A percentile compares a stretch with the other conserved stretches of the same genome.
phyloP scores from a whole-genome alignment of 2,329 filamentous ascomycete genomes.

The Trichoderma brevicompactum region DNA sequence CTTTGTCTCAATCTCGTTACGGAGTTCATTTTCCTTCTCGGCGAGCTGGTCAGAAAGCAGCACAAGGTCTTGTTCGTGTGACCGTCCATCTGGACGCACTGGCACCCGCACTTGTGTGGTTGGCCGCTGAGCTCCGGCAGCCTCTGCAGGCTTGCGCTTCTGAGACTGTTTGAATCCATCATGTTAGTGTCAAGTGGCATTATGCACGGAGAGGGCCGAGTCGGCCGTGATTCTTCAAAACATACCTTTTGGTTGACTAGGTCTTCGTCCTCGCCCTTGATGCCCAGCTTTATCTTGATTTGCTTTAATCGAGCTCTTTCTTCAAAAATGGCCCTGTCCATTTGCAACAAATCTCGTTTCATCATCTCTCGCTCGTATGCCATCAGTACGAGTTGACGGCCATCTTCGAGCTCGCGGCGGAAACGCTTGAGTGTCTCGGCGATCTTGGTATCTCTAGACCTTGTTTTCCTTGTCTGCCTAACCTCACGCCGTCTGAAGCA shows the following conservation, averaged over 20 bases:
- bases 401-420: constrained; percentile 87
- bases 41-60: constrained; percentile 75
- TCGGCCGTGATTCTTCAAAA: background rate
- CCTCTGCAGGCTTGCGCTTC: constrained; percentile 69
- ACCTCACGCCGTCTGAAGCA: constrained; percentile 96
- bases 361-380: constrained; percentile 79
- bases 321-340: constrained; percentile 80
- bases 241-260: constrained; percentile 88
- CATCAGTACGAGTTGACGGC: constrained; percentile 76
- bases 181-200: constrained; percentile 43
- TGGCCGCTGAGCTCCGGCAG: constrained; percentile 63
- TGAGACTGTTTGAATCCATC: constrained; percentile 57
- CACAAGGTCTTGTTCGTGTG: constrained; percentile 77
- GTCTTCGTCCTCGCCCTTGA: constrained; percentile 93
- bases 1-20: constrained; percentile 82
- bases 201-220: background rate
- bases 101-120: constrained; percentile 71
- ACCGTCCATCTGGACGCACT: constrained; percentile 69
- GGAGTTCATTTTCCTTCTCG: constrained; percentile 81
- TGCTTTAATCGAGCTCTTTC: constrained; percentile 82
- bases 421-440: constrained; percentile 93
- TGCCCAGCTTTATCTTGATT: constrained; percentile 82
- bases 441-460: constrained; percentile 90
- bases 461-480: constrained; percentile 90
- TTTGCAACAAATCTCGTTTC: constrained; percentile 75